Percentiles rank a stretch among this genome's conserved stretches.
phyloP scores from a whole-genome alignment of 306 rosid genomes.

The Lupinus albus region DNA sequence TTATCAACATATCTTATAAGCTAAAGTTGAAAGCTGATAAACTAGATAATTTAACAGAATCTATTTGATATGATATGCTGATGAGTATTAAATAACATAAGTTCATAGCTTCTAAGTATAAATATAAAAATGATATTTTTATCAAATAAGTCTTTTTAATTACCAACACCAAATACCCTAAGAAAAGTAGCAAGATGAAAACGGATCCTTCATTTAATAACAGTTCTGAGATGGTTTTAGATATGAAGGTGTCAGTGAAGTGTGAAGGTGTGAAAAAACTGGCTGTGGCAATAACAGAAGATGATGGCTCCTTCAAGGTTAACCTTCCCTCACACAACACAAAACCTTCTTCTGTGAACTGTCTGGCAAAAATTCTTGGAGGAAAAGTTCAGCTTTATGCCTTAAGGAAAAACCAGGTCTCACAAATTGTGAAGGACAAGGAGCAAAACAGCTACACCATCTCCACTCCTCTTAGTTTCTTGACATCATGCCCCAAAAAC shows the following conservation, averaged over 20 bases:
- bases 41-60: too few relatives aligned
- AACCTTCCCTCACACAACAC: slow-evolving; percentile 49
- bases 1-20: too few relatives aligned
- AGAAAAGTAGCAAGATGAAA: background rate
- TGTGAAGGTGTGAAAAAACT: slow-evolving; percentile 60
- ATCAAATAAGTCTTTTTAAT: too few relatives aligned
- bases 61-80: too few relatives aligned
- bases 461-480: slow-evolving; percentile 67
- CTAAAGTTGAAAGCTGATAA: too few relatives aligned
- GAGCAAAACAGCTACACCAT: slow-evolving; percentile 52
- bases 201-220: background rate
- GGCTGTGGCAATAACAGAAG: slow-evolving; percentile 55
- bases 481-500: slow-evolving; percentile 57
- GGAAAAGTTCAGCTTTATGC: slow-evolving; percentile 72
- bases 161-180: too few relatives aligned
- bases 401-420: slow-evolving; percentile 44
- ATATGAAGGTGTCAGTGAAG: slow-evolving; percentile 60
- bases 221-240: slow-evolving; percentile 40
- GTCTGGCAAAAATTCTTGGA: slow-evolving; percentile 70
- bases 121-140: too few relatives aligned
- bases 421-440: slow-evolving; percentile 48
- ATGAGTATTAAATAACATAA: too few relatives aligned
- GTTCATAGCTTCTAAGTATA: too few relatives aligned
- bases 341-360: slow-evolving; percentile 40
- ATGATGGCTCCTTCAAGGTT: slow-evolving; percentile 65